Evolutionary conservation across 441 rosid species (phyloP), one percentile per base, ranked within the genome.

Genomic region (Adansonia grandidieri): DNA sequence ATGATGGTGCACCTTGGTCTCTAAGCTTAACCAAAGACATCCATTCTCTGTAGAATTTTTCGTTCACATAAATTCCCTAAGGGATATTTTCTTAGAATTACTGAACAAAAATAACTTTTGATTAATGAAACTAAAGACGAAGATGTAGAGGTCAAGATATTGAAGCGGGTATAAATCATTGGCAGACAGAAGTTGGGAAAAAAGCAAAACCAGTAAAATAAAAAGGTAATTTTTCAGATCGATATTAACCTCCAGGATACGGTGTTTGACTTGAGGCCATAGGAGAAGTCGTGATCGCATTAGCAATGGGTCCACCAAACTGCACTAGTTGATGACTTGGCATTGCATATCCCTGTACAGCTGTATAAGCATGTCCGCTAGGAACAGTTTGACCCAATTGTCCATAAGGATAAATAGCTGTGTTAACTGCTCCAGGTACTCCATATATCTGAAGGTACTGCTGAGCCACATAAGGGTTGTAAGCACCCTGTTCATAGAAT

Each of bases 401-500:
- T 42, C 93, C 96, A 64, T 87, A 91, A 44, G 92, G 97, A 87
- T 91, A 93, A 19, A 89, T 54, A 17, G 93, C 81, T 68, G 96
- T 42, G 71, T 86, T 88, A 62, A 85, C 87, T 44, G 90, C 73
- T 76, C 92, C 95, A 13, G 93, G 97, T 47, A 89, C 87, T 82
- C 97, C 97, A 76, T 93, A 93, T 42, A 93, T 78, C 82, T 89
- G 98, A 88, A 94, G 90, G 88, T 94, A 93, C 80, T 91, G 98
- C 84, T 93, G 99, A 17, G 88, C 91, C 75, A 84, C 73, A 79
- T 96, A 93, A 61, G 98, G 96, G 80, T 87, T 93, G 88, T 93
- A 94, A 24, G 84, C 77, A 64, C 97, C 96, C 98, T 96, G 53
- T n/a, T 61, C 75, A 74, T 28, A 83, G 62, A 73, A 71, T 71